Evolutionary conservation across 208 protist species (phyloP).

Genomic region (Phytomonas serpens): DNA sequence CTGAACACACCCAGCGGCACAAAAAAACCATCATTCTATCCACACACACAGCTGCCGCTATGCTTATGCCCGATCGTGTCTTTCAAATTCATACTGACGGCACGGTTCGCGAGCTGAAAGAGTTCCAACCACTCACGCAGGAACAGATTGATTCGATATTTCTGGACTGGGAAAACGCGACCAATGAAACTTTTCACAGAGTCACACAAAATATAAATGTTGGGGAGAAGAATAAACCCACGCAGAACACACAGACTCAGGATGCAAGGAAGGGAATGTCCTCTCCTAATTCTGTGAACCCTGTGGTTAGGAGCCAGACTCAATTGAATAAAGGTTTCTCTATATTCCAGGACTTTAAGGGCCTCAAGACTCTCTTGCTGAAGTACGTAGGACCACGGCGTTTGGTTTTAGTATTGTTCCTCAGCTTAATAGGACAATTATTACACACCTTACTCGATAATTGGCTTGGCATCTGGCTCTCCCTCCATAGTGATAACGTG

Average conservation of each 20-base stretch:
- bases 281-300: neutral
- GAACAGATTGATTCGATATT: conserved; percentile 23
- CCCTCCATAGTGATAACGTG: conserved; percentile 14
- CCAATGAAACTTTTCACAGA: conserved; percentile 10
- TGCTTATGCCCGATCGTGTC: conserved; percentile 41
- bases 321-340: conserved; percentile 13
- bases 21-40: conserved; percentile 47
- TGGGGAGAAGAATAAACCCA: neutral
- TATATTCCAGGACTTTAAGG: conserved; percentile 24
- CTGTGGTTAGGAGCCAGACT: neutral
- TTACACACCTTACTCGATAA: conserved; percentile 61
- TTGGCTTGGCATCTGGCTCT: conserved; percentile 72
- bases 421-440: conserved; percentile 35
- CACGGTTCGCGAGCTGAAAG: conserved; percentile 27
- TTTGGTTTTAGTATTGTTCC: conserved; percentile 23
- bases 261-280: neutral
- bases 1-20: neutral
- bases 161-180: conserved; percentile 25
- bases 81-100: conserved; percentile 29
- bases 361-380: conserved; percentile 36
- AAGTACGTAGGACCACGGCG: conserved; percentile 28
- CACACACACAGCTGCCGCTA: conserved; percentile 23
- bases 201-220: conserved; percentile 3
- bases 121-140: conserved; percentile 16
- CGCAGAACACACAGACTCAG: conserved; percentile 3